These are phyloP conservation scores for Theileria sp. DNA, from an alignment of 169 alveolate species.

Conservation along the genomic window DNA sequence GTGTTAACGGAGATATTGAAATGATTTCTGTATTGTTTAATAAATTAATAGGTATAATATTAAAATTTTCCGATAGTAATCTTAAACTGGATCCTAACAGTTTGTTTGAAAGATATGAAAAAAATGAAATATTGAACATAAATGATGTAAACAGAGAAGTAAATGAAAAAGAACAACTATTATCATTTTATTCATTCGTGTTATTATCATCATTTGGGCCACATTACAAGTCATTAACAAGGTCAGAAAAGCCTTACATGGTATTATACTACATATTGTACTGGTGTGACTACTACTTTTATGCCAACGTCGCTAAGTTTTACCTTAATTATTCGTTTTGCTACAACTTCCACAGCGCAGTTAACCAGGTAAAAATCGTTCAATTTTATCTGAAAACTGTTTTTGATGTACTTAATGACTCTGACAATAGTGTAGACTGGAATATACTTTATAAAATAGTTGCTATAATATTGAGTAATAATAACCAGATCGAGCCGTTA, in stretches of 20 bases:
- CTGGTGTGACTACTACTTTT: not conserved
- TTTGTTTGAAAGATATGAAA: not conserved
- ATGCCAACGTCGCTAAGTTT: not conserved
- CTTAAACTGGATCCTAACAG: not conserved
- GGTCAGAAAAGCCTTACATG: not conserved
- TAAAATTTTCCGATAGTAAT: not conserved
- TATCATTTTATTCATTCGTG: conserved; percentile 1
- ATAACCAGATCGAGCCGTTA: not conserved
- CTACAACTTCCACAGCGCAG: conserved; percentile 11
- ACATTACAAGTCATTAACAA: not conserved
- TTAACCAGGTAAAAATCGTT: not conserved
- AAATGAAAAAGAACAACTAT: not conserved
- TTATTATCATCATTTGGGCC: not conserved
- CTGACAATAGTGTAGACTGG: not conserved
- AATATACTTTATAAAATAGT: conserved; percentile 9
- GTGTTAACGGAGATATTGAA: not conserved
- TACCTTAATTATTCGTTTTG: not conserved
- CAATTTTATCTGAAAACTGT: not conserved
- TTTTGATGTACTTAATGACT: not conserved
- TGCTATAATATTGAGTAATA: conserved; percentile 3
- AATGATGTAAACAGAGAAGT: not conserved
- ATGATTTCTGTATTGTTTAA: not conserved
- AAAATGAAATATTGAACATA: conserved; percentile 4
- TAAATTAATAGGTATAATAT: not conserved
- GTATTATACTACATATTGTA: not conserved